These are phyloP conservation scores for Paxillus rubicundulus DNA, from an alignment of 768 basidiomycete species.

Conservation along the genomic window DNA sequence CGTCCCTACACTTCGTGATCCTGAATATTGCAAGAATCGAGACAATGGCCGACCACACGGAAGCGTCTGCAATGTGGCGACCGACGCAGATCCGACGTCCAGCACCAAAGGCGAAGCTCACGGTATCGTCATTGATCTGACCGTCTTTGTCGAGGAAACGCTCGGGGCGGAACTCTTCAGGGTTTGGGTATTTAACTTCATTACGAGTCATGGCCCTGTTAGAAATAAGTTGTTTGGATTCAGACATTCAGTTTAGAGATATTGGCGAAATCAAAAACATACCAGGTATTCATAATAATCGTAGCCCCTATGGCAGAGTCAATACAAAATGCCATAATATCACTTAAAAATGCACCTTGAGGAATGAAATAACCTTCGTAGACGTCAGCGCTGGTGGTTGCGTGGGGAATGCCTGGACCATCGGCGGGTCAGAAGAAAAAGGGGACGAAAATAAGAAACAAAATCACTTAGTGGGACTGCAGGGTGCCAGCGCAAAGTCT, in stretches of 20 bases:
- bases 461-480: constrained; percentile 32
- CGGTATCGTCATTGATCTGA: constrained; percentile 28
- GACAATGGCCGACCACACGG: constrained; percentile 36
- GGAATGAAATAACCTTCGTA: constrained; percentile 56
- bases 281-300: constrained; percentile 31
- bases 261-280: not conserved
- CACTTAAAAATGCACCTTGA: constrained; percentile 35
- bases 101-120: constrained; percentile 34
- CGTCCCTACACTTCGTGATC: constrained; percentile 30
- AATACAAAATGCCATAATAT: not conserved
- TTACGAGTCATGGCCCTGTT: constrained; percentile 34
- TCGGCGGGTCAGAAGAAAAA: not conserved
- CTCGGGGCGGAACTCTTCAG: constrained; percentile 36
- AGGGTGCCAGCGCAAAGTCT: constrained; percentile 37
- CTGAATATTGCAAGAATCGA: constrained; percentile 35
- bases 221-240: not conserved
- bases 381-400: constrained; percentile 37
- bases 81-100: constrained; percentile 42
- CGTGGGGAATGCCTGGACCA: constrained; percentile 32
- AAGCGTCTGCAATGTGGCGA: constrained; percentile 40
- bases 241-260: not conserved
- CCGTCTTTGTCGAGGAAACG: constrained; percentile 29
- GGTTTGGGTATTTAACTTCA: constrained; percentile 32
- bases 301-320: constrained; percentile 21
- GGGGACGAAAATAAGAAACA: not conserved